Conservation (phyloP, 2,329 filamentous ascomycete genomes). For the Microsporum canis region DNA sequence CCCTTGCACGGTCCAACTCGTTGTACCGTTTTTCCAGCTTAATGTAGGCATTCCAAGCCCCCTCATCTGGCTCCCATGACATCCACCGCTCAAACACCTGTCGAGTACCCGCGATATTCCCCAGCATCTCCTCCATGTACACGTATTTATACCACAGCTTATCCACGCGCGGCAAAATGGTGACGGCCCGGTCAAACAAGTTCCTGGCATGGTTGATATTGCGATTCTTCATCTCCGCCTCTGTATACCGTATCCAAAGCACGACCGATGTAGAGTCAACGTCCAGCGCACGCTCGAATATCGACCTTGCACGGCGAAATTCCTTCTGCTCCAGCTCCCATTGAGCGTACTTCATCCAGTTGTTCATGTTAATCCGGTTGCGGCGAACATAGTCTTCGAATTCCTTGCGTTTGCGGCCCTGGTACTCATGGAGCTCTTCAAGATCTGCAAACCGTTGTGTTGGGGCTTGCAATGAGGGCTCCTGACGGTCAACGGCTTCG, state of each 20-base stretch:
- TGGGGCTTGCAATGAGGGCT: slow-evolving; percentile 73
- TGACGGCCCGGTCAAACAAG: slow-evolving; percentile 85
- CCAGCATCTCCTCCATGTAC: slow-evolving; percentile 96
- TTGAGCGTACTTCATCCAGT: slow-evolving; percentile 95
- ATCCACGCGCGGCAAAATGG: slow-evolving; percentile 77
- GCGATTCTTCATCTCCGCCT: slow-evolving; percentile 87
- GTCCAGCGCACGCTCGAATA: slow-evolving; percentile 92
- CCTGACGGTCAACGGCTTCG: slow-evolving; percentile 93
- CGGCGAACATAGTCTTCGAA: slow-evolving; percentile 97
- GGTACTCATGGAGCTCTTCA: slow-evolving; percentile 95
- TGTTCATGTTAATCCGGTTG: slow-evolving; percentile 92
- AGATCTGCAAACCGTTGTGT: slow-evolving; percentile 92
- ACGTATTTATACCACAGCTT: slow-evolving; percentile 99
- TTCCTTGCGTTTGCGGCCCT: slow-evolving; percentile 88
- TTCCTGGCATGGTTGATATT: slow-evolving; percentile 98
- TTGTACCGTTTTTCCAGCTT: slow-evolving; percentile 92
- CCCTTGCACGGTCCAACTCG: slow-evolving; percentile 79
- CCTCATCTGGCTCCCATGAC: slow-evolving; percentile 94
- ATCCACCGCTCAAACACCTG: slow-evolving; percentile 98
- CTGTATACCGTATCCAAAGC: slow-evolving; percentile 86
- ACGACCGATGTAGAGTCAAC: slow-evolving; percentile 77
- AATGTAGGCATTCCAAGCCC: slow-evolving; percentile 91
- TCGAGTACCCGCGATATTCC: slow-evolving; percentile 80
- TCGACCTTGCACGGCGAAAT: slow-evolving; percentile 75
- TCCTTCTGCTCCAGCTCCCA: slow-evolving; percentile 99